These are phyloP conservation scores for Thyridium curvatum DNA, from an alignment of 2,329 filamentous ascomycete genomes.

Conservation along the genomic window DNA sequence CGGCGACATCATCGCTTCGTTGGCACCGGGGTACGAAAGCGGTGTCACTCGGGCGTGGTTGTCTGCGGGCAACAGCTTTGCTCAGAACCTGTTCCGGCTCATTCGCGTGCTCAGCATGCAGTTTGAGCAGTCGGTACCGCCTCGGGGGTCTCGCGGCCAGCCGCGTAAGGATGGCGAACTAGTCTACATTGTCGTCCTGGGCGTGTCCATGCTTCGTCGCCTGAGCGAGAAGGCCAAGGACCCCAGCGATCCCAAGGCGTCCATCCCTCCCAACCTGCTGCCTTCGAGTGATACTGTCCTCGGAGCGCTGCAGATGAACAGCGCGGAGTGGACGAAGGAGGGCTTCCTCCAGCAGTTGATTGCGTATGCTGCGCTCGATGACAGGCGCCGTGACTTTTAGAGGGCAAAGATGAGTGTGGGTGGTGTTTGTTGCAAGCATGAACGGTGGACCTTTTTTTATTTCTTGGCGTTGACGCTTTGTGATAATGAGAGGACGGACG, in stretches of 20 bases:
- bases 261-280: conserved; percentile 54
- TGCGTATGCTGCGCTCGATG: conserved; percentile 50
- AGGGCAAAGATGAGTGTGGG: no score
- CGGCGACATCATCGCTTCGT: conserved; percentile 77
- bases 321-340: conserved; percentile 55
- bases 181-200: conserved; percentile 60
- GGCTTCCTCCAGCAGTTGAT: conserved; percentile 63
- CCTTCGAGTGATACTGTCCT: conserved; percentile 63
- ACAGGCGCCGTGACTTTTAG: conserved; percentile 1
- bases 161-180: conserved; percentile 43
- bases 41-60: conserved; percentile 75
- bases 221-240: conserved; percentile 63
- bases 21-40: conserved; percentile 59
- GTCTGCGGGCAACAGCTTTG: conserved; percentile 75
- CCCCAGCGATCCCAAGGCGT: conserved; percentile 39
- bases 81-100: conserved; percentile 70
- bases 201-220: conserved; percentile 60
- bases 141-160: conserved; percentile 22
- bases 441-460: no score
- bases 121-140: conserved; percentile 41
- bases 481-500: no score
- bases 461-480: no score
- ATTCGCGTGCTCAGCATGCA: conserved; percentile 65
- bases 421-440: no score
- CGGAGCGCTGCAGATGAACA: conserved; percentile 59